Evolutionary conservation across 139 green algal genomes (phyloP).

Genomic region (Picochlorum sp.): DNA sequence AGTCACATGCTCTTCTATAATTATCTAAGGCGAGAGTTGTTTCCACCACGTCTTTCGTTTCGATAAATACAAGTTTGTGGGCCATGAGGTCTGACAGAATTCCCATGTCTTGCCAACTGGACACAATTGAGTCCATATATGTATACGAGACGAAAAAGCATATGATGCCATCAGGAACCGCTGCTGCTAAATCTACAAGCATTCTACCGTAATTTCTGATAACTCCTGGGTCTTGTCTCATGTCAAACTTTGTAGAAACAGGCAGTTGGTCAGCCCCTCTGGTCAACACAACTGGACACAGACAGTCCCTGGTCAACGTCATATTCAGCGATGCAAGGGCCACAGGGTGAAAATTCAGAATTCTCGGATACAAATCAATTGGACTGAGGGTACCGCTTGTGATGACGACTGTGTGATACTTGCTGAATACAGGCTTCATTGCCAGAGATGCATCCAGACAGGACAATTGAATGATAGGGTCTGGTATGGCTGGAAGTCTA

Average conservation of each 20-base stretch:
- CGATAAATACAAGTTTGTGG: constrained; percentile 97
- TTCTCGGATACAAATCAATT: constrained; percentile 94
- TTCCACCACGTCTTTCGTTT: constrained; percentile 97
- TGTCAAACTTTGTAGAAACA: constrained; percentile 88
- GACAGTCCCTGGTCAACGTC: constrained; percentile 92
- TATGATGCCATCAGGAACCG: constrained; percentile 90
- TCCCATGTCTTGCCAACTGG: constrained; percentile 89
- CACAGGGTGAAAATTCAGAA: constrained; percentile 95
- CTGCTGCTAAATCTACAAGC: constrained; percentile 79
- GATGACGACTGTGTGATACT: constrained; percentile 95
- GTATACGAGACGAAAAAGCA: constrained; percentile 97
- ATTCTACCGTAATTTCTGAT: constrained; percentile 87
- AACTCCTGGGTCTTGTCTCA: constrained; percentile 63
- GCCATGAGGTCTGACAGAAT: constrained; percentile 86
- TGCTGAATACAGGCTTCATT: constrained; percentile 87
- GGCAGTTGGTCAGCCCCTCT: constrained; percentile 82
- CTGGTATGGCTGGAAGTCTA: constrained; percentile 79
- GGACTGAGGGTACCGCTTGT: constrained; percentile 92
- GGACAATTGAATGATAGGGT: constrained; percentile 89
- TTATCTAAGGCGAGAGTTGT: constrained; percentile 97
- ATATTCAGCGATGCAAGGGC: constrained; percentile 76
- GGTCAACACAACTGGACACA: constrained; percentile 94
- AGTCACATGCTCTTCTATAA: constrained; percentile 93
- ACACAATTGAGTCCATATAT: constrained; percentile 97
- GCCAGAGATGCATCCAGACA: constrained; percentile 95